A percentile compares a stretch with the other conserved stretches of the same genome.
These are phyloP conservation scores for Myriosclerotinia duriaeana DNA, from an alignment of 2,329 filamentous ascomycete genomes.

Conservation along the genomic window DNA sequence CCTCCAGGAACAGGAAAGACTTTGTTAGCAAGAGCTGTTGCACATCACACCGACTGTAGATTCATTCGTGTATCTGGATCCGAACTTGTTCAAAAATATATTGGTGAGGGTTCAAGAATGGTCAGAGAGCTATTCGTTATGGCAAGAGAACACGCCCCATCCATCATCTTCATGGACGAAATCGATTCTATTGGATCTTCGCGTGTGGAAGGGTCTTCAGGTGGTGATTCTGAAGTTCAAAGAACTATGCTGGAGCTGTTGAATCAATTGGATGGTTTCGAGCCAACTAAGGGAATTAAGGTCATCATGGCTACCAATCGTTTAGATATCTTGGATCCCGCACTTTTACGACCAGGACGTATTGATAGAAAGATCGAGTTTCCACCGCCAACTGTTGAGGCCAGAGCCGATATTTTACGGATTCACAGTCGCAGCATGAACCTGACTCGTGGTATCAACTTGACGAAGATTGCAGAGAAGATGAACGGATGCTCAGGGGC, in stretches of 20 bases:
- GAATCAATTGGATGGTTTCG: conserved; percentile 97
- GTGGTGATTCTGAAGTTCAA: conserved; percentile 96
- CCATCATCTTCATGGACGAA: conserved; percentile 99
- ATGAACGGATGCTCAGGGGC: conserved; percentile 99
- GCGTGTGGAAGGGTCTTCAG: conserved; percentile 90
- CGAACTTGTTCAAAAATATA: conserved; percentile 98
- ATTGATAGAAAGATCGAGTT: conserved; percentile 99
- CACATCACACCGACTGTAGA: conserved; percentile 98
- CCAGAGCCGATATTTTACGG: conserved; percentile 92
- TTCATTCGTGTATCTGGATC: conserved; percentile 97
- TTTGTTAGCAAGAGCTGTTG: conserved; percentile 87
- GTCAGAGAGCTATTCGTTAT: conserved; percentile 98
- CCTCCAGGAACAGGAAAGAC: conserved; percentile 98
- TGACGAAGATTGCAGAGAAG: conserved; percentile 98
- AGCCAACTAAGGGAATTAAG: conserved; percentile 99
- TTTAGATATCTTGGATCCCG: conserved; percentile 94
- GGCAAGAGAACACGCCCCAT: conserved; percentile 95
- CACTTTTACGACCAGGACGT: conserved; percentile 88
- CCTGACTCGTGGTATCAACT: conserved; percentile 91
- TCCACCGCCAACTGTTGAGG: conserved; percentile 92
- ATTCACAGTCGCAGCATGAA: conserved; percentile 99
- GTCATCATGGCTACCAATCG: conserved; percentile 99
- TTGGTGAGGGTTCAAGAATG: conserved; percentile 97
- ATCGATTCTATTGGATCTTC: conserved; percentile 98
- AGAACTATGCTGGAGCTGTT: conserved; percentile 97